Percentiles rank a stretch among this genome's conserved stretches.
phyloP scores from a whole-genome alignment of 306 rosid genomes.

The Macrotyloma uniflorum region DNA sequence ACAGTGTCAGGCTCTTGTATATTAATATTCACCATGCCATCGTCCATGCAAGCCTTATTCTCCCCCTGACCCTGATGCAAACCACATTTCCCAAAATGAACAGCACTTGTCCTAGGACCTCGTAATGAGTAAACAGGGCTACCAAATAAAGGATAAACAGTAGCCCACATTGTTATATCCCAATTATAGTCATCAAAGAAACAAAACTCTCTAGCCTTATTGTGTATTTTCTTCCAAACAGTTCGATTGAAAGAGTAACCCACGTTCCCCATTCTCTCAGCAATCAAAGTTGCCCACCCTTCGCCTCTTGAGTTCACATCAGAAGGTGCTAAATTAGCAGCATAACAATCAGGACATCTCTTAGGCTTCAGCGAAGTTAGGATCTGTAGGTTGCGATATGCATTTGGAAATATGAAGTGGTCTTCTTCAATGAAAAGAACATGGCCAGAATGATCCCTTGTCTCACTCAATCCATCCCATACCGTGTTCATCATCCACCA shows the following conservation, averaged over 20 bases:
- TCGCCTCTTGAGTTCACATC: slow-evolving; percentile 95
- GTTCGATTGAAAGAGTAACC: slow-evolving; percentile 87
- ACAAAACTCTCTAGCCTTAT: slow-evolving; percentile 75
- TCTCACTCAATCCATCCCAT: slow-evolving; percentile 94
- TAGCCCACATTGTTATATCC: slow-evolving; percentile 99
- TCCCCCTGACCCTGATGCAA: slow-evolving; percentile 97
- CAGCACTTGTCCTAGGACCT: slow-evolving; percentile 87
- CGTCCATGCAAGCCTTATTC: slow-evolving; percentile 67
- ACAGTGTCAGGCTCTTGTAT: slow-evolving; percentile 63
- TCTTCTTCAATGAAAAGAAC: slow-evolving; percentile 95
- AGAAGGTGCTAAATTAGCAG: slow-evolving; percentile 93
- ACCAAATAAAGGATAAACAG: slow-evolving; percentile 95
- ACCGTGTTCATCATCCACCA: slow-evolving; percentile 99
- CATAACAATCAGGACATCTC: slow-evolving; percentile 88
- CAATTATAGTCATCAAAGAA: slow-evolving; percentile 94
- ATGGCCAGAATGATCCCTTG: slow-evolving; percentile 62
- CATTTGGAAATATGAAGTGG: slow-evolving; percentile 87
- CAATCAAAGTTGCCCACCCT: slow-evolving; percentile 65
- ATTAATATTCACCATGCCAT: slow-evolving; percentile 62
- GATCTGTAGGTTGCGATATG: slow-evolving; percentile 77
- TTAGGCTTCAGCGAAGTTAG: slow-evolving; percentile 66
- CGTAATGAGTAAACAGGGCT: slow-evolving; percentile 80
- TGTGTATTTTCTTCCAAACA: slow-evolving; percentile 89
- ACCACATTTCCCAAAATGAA: slow-evolving; percentile 96
- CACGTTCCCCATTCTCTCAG: slow-evolving; percentile 96